Percentiles rank a stretch among this genome's conserved stretches.
Evolutionary conservation across 805 yeast genomes (phyloP).

Genomic region (Cyberlindnera xylosilytica): DNA sequence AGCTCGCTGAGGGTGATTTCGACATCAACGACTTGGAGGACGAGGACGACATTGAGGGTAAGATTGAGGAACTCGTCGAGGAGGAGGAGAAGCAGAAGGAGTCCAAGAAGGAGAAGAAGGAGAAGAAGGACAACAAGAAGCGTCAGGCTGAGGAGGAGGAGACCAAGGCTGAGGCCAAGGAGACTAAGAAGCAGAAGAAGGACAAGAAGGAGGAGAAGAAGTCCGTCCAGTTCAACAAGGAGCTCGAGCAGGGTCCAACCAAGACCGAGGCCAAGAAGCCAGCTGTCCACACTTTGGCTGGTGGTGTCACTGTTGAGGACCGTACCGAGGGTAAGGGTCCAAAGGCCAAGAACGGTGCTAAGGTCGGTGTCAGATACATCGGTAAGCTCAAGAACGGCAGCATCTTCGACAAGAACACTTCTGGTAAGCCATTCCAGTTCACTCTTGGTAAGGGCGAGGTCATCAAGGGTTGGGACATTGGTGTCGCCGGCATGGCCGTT

Average conservation of each 20-base stretch:
- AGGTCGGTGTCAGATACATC: conserved; percentile 94
- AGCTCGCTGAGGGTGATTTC: conserved; percentile 42
- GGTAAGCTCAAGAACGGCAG: conserved; percentile 97
- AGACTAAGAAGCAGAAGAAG: conserved; percentile 29
- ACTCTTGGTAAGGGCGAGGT: conserved; percentile 96
- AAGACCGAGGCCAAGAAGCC: conserved; percentile 47
- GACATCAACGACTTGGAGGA: conserved; percentile 49
- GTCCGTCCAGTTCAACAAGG: conserved; percentile 85
- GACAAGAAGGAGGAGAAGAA: conserved; percentile 36
- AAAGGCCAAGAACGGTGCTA: conserved; percentile 81
- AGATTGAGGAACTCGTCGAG: conserved; percentile 71
- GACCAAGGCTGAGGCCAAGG: conserved; percentile 28
- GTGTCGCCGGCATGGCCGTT: conserved; percentile 97
- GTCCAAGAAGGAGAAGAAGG: conserved; percentile 29
- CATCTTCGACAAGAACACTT: conserved; percentile 94
- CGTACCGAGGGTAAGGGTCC: conserved; percentile 86
- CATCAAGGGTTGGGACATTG: conserved; percentile 97
- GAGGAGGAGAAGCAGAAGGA: conserved; percentile 43
- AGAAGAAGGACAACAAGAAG: conserved; percentile 32
- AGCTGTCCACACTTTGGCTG: conserved; percentile 77
- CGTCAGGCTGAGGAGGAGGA: conserved; percentile 49
- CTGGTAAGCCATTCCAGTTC: conserved; percentile 93
- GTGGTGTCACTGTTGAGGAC: conserved; percentile 94
- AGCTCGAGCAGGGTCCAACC: conserved; percentile 94
- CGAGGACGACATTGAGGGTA: conserved; percentile 65